Conservation (phyloP, 164 flowering plant species). For the Umbilicus rupestris region DNA sequence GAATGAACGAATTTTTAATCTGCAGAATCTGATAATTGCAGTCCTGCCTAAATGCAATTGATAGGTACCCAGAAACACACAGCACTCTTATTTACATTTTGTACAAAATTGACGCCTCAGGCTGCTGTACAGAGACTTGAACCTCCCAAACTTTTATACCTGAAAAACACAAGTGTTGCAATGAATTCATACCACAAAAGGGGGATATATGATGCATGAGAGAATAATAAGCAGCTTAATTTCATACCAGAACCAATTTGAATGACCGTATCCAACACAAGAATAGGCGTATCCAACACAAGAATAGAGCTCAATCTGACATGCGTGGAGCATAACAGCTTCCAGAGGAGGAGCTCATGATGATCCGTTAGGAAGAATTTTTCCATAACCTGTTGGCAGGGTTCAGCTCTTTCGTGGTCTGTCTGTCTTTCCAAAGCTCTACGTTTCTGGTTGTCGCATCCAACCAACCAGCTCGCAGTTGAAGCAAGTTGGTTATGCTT, state of each 20-base stretch:
- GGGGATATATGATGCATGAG: neutral
- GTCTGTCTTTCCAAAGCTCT: neutral
- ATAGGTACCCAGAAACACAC: neutral
- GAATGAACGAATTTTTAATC: too few species aligned
- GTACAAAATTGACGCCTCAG: conserved; percentile 17
- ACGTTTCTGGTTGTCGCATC: neutral
- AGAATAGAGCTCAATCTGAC: neutral
- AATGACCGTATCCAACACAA: neutral
- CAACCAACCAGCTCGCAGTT: neutral
- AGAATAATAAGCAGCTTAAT: neutral
- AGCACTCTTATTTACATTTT: conserved; percentile 9
- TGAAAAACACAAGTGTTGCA: conserved; percentile 15
- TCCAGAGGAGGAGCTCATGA: neutral
- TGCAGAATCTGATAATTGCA: too few species aligned
- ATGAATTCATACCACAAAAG: neutral
- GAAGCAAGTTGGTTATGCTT: neutral
- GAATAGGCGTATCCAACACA: neutral
- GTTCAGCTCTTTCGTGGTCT: neutral
- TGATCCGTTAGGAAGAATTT: neutral
- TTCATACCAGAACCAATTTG: neutral
- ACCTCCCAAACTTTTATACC: conserved; percentile 26
- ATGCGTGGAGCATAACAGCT: neutral
- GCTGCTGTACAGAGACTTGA: conserved; percentile 1
- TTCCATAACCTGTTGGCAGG: neutral
- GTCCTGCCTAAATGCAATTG: too few species aligned